phyloP scores from a whole-genome alignment of 129 eudicot genomes.

The Ambrosia trifida region DNA sequence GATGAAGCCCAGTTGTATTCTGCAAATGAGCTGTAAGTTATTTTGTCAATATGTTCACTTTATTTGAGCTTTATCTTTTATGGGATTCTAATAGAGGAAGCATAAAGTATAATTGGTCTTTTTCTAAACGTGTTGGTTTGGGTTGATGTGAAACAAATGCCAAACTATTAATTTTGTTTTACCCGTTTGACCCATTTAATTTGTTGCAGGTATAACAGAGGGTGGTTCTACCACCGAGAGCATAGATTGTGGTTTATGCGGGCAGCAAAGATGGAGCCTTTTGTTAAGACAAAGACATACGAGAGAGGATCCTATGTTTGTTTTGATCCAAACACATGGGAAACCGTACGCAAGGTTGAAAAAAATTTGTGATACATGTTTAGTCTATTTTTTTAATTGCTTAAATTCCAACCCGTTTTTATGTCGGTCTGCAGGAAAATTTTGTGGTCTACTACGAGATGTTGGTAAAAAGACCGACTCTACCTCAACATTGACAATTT shows the following conservation, averaged over 20 bases:
- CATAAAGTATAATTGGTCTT: too few relatives aligned
- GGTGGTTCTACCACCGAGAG: slow-evolving; percentile 82
- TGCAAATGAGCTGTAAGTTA: slow-evolving; percentile 46
- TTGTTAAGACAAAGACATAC: slow-evolving; percentile 56
- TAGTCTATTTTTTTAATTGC: background rate
- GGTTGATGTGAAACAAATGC: too few relatives aligned
- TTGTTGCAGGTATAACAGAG: slow-evolving; percentile 58
- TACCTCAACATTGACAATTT: slow-evolving; percentile 49
- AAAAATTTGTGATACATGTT: background rate
- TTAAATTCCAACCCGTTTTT: background rate
- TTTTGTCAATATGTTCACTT: too few relatives aligned
- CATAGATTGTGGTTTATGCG: slow-evolving; percentile 58
- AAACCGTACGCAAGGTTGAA: slow-evolving; percentile 72
- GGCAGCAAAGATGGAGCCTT: slow-evolving; percentile 65
- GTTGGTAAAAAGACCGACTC: slow-evolving; percentile 61
- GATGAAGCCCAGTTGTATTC: slow-evolving; percentile 85
- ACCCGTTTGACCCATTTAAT: too few relatives aligned
- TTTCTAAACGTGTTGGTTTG: too few relatives aligned
- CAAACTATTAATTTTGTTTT: too few relatives aligned
- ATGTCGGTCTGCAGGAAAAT: slow-evolving; percentile 54
- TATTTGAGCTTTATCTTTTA: too few relatives aligned
- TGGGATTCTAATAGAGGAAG: too few relatives aligned
- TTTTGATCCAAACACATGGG: slow-evolving; percentile 88
- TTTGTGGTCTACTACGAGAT: slow-evolving; percentile 62
- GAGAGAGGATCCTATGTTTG: slow-evolving; percentile 74